Evolutionary conservation across 768 basidiomycete species (phyloP).

Genomic region (Termitomyces bulborhizus): DNA sequence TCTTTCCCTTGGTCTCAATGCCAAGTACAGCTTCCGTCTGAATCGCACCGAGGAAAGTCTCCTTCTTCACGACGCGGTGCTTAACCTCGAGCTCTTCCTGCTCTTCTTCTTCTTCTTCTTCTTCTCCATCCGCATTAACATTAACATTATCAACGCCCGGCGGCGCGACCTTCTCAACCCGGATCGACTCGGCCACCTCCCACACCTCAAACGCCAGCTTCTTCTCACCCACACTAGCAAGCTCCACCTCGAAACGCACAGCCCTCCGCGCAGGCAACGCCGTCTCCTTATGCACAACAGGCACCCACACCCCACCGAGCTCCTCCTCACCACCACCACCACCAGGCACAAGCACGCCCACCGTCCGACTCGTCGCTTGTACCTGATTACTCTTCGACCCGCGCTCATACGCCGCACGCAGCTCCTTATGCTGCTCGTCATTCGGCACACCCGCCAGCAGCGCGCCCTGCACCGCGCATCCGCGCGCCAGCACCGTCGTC

Average conservation of each 20-base stretch:
- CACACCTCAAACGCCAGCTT: conserved; percentile 66
- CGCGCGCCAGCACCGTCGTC: conserved; percentile 68
- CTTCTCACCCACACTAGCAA: conserved; percentile 24
- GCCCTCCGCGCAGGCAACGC: conserved; percentile 61
- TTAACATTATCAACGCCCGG: conserved; percentile 38
- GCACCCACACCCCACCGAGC: conserved; percentile 61
- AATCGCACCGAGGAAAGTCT: conserved; percentile 39
- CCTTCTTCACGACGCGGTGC: conserved; percentile 54
- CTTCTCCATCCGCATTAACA: conserved; percentile 38
- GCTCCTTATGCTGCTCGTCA: conserved; percentile 41
- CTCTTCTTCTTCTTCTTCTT: conserved; percentile 30
- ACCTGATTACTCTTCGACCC: conserved; percentile 31
- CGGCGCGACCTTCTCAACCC: conserved; percentile 50
- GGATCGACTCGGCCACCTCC: conserved; percentile 68
- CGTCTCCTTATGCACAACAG: conserved; percentile 65
- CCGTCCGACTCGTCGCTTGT: conserved; percentile 52
- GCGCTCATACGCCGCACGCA: conserved; percentile 43
- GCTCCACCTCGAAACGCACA: conserved; percentile 50
- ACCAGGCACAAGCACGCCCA: conserved; percentile 64
- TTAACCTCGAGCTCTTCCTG: conserved; percentile 59
- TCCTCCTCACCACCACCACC: conserved; percentile 28
- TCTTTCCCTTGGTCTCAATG: conserved; percentile 32
- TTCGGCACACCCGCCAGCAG: conserved; percentile 45
- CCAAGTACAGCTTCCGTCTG: conserved; percentile 36
- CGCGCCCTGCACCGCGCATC: conserved; percentile 72